Conservation (phyloP, 768 basidiomycete species). For the Pisolithus tinctorius region DNA sequence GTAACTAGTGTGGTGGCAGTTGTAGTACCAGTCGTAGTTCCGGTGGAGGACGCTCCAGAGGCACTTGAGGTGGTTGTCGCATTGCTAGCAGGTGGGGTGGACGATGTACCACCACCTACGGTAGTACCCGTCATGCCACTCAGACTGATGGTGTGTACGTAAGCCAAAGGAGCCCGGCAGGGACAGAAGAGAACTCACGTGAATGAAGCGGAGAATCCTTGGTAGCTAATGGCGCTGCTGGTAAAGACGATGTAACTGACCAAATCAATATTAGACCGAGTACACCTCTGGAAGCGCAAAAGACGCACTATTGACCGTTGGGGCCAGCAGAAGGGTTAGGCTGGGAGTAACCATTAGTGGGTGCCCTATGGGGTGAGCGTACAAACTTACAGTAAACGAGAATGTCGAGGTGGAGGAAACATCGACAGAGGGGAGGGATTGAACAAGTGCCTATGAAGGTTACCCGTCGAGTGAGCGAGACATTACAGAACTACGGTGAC, state of each 20-base stretch:
- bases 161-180: background rate
- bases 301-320: constrained; percentile 49
- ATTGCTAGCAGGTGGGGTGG: constrained; percentile 8
- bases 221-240: constrained; percentile 31
- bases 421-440: constrained; percentile 49
- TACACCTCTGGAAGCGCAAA: background rate
- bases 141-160: constrained; percentile 32
- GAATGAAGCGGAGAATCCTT: constrained; percentile 50
- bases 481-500: constrained; percentile 1
- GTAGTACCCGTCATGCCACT: constrained; percentile 52
- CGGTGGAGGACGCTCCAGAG: constrained; percentile 6
- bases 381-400: constrained; percentile 47
- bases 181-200: constrained; percentile 29
- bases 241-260: constrained; percentile 58
- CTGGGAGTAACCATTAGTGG: constrained; percentile 24
- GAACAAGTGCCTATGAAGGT: constrained; percentile 43
- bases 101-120: constrained; percentile 16
- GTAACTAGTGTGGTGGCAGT: constrained; percentile 6
- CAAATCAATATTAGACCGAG: constrained; percentile 1
- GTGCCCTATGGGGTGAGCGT: background rate
- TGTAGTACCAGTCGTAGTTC: constrained; percentile 2
- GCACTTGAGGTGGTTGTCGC: constrained; percentile 8
- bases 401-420: constrained; percentile 42
- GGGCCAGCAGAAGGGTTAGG: constrained; percentile 51
- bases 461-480: background rate